Evolutionary conservation across 495 filamentous ascomycete genomes (phyloP).

Genomic region (Emericellopsis terricola): DNA sequence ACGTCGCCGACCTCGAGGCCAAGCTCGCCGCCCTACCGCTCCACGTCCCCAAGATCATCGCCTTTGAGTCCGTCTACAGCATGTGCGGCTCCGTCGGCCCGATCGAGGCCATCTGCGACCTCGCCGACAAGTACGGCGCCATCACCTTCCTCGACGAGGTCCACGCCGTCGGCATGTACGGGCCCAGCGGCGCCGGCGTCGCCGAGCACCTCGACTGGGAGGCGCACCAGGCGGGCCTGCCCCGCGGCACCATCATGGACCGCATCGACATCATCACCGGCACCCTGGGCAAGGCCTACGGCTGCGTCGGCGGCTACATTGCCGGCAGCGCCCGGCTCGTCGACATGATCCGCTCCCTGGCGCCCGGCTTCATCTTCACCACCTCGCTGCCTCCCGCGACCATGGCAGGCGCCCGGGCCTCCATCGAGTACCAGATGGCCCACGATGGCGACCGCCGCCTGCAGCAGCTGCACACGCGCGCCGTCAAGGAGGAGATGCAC

Average conservation of each 20-base stretch:
- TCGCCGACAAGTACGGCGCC: slow-evolving; percentile 94
- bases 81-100: slow-evolving; percentile 97
- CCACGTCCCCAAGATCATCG: slow-evolving; percentile 87
- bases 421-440: slow-evolving; percentile 79
- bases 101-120: slow-evolving; percentile 85
- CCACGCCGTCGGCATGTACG: slow-evolving; percentile 98
- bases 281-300: slow-evolving; percentile 93
- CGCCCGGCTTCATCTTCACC: slow-evolving; percentile 97
- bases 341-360: slow-evolving; percentile 88
- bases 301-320: slow-evolving; percentile 95
- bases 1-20: slow-evolving; percentile 69
- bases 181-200: slow-evolving; percentile 87
- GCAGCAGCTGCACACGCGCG: slow-evolving; percentile 89
- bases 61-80: slow-evolving; percentile 95
- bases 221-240: slow-evolving; percentile 43
- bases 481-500: slow-evolving; percentile 64
- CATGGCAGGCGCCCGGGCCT: slow-evolving; percentile 84
- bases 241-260: slow-evolving; percentile 80
- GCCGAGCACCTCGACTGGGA: slow-evolving; percentile 95
- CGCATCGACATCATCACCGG: slow-evolving; percentile 95
- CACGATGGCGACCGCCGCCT: slow-evolving; percentile 69
- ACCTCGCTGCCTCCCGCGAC: slow-evolving; percentile 89
- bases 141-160: slow-evolving; percentile 97
- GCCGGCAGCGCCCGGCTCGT: slow-evolving; percentile 78
- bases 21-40: slow-evolving; percentile 78